Percentiles rank a stretch among this genome's conserved stretches.
Conservation (phyloP, 768 basidiomycete species). For the Kwoniella mangroviensis region DNA sequence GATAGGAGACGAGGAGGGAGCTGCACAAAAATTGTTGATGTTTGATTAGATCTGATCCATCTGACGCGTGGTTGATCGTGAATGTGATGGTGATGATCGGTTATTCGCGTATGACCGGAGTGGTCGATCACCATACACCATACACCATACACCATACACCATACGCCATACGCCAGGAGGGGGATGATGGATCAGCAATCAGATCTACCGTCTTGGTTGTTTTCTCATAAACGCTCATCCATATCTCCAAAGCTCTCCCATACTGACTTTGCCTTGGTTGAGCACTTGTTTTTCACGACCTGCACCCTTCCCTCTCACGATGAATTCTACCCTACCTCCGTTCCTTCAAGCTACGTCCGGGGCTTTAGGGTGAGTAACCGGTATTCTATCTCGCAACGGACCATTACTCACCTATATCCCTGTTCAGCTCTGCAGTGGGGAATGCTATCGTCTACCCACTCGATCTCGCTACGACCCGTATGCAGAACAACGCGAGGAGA, state of each 20-base stretch:
- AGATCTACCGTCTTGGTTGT: too few relatives aligned
- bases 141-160: too few relatives aligned
- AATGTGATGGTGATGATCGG: not conserved
- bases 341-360: constrained; percentile 50
- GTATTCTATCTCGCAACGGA: not conserved
- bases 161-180: not conserved
- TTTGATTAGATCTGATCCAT: constrained; percentile 5
- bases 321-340: constrained; percentile 42
- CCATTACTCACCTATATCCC: not conserved
- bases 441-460: constrained; percentile 52
- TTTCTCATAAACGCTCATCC: too few relatives aligned
- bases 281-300: too few relatives aligned
- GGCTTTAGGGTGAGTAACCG: constrained; percentile 39
- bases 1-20: not conserved
- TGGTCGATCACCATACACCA: not conserved
- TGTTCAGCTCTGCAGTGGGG: constrained; percentile 41
- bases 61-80: constrained; percentile 8
- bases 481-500: constrained; percentile 39
- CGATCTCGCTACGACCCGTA: constrained; percentile 48
- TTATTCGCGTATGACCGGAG: not conserved
- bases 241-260: too few relatives aligned
- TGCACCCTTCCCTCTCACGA: constrained; percentile 2
- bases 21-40: not conserved
- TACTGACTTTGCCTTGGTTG: too few relatives aligned
- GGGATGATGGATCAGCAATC: not conserved